Conservation (phyloP, 1,284 basidiomycete genomes). For the Cystobasidium sp. region DNA sequence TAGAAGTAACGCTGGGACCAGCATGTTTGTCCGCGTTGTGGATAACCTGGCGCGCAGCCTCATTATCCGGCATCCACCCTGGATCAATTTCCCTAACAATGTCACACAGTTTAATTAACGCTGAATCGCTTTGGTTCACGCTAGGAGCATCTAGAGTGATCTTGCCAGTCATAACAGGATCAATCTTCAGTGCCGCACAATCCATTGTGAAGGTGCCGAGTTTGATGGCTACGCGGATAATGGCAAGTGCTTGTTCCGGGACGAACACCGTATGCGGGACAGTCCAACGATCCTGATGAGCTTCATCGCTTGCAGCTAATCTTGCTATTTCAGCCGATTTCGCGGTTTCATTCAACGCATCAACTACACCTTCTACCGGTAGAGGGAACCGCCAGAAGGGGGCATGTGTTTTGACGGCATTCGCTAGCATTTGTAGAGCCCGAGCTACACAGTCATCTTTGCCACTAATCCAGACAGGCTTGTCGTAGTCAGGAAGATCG, state of each 20-base stretch:
- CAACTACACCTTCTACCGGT: background rate
- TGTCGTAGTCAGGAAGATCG: background rate
- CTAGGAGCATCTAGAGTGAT: conserved; percentile 5
- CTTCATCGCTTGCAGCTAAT: background rate
- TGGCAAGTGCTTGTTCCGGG: background rate
- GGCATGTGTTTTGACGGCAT: background rate
- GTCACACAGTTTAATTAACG: conserved; percentile 5
- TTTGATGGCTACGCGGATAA: background rate
- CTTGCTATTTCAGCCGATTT: background rate
- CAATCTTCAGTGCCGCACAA: background rate
- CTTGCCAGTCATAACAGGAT: conserved; percentile 4
- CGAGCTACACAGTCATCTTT: background rate
- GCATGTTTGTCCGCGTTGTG: conserved; percentile 2
- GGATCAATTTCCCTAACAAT: background rate
- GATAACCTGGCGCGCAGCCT: background rate
- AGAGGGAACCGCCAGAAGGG: background rate
- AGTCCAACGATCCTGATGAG: background rate
- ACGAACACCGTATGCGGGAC: background rate
- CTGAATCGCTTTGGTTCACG: background rate
- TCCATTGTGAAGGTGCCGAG: background rate
- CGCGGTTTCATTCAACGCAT: background rate
- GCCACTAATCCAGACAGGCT: background rate
- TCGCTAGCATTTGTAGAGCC: background rate
- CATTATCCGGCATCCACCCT: conserved; percentile 12
- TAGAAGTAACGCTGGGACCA: background rate